Evolutionary conservation across 148 eudicot genomes (phyloP).

Genomic region (Vaccinium corymbosum): DNA sequence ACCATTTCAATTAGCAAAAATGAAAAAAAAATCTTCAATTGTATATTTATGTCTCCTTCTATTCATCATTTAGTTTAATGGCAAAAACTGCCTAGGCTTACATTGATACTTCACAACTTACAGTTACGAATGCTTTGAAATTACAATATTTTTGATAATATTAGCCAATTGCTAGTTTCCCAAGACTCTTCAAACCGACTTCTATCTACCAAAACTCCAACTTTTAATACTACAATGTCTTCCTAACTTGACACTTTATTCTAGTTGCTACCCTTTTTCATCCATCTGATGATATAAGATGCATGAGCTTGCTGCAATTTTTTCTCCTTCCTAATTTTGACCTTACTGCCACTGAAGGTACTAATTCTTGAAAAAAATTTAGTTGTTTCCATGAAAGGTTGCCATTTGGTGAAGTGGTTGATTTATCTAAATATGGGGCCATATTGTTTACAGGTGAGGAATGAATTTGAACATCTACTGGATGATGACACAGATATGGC

Average conservation of each 20-base stretch:
- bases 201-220: neutral
- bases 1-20: neutral
- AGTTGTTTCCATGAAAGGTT: neutral
- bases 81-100: too few species aligned
- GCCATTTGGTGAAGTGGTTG: neutral
- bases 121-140: neutral
- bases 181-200: neutral
- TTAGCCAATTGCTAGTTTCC: neutral
- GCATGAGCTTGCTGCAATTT: neutral
- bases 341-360: neutral
- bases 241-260: neutral
- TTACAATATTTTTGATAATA: neutral
- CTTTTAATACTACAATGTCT: neutral
- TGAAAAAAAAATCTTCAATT: neutral
- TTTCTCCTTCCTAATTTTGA: neutral
- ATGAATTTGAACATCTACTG: constrained; percentile 11
- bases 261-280: neutral
- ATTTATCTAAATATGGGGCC: neutral
- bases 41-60: neutral
- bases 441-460: neutral
- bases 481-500: constrained; percentile 8
- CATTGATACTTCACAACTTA: neutral
- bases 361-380: too few species aligned
- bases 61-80: neutral
- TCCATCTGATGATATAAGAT: neutral